Conservation (phyloP, 2,329 filamentous ascomycete genomes). For the Orbilia quercus region DNA sequence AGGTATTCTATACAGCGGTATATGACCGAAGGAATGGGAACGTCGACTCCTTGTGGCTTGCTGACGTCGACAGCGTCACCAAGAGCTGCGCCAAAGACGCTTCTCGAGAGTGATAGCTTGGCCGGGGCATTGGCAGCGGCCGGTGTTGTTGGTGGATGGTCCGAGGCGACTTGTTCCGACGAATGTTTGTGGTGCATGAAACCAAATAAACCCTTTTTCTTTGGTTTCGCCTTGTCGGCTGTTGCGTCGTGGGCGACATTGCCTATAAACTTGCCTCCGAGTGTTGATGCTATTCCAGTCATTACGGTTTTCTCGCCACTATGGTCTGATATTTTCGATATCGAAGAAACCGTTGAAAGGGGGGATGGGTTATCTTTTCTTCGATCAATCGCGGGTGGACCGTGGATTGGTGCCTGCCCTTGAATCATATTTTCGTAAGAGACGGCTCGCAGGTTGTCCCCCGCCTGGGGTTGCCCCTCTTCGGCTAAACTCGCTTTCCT, state of each 20-base stretch:
- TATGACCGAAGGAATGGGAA: slow-evolving; percentile 87
- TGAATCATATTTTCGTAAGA: slow-evolving; percentile 63
- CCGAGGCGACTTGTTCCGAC: slow-evolving; percentile 63
- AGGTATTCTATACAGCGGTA: slow-evolving; percentile 96
- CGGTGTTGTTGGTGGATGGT: slow-evolving; percentile 16
- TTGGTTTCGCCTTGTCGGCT: slow-evolving; percentile 76
- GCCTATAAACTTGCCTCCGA: slow-evolving; percentile 80
- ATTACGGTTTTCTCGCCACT: slow-evolving; percentile 82
- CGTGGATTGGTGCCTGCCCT: slow-evolving; percentile 61
- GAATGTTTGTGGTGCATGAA: slow-evolving; percentile 76
- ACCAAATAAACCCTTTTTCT: slow-evolving; percentile 71
- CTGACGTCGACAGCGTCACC: slow-evolving; percentile 87
- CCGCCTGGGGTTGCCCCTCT: slow-evolving; percentile 62
- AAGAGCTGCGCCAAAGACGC: slow-evolving; percentile 84
- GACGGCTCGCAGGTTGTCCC: slow-evolving; percentile 60
- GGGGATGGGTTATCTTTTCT: slow-evolving; percentile 55
- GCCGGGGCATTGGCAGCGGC: slow-evolving; percentile 33
- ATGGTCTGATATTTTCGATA: slow-evolving; percentile 53
- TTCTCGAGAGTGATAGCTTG: slow-evolving; percentile 58
- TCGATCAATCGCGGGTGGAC: slow-evolving; percentile 57
- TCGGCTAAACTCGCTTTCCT: slow-evolving; percentile 61
- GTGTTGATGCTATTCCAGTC: slow-evolving; percentile 73
- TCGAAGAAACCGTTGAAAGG: slow-evolving; percentile 51
- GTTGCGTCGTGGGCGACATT: slow-evolving; percentile 67
- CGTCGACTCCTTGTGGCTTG: slow-evolving; percentile 76